Conservation (phyloP, 495 filamentous ascomycete genomes). For the Lasiosphaeria hispida region DNA sequence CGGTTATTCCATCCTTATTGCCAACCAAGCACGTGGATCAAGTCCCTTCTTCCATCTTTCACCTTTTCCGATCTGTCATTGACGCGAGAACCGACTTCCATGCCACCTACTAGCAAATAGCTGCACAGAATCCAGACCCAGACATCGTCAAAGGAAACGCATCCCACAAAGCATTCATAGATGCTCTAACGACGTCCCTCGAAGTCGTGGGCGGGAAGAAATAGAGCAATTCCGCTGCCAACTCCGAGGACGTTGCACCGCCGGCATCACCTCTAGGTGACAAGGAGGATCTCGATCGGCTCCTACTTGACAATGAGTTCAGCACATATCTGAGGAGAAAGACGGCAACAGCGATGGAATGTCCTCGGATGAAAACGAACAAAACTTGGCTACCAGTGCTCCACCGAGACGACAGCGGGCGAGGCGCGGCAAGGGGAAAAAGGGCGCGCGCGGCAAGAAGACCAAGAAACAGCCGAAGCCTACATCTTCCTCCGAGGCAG, state of each 20-base stretch:
- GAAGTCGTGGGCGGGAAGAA: conserved; percentile 31
- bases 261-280: not conserved
- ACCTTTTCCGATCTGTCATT: conserved; percentile 35
- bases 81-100: conserved; percentile 23
- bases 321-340: conserved; percentile 23
- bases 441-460: conserved; percentile 32
- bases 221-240: conserved; percentile 1
- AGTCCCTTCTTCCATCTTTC: conserved; percentile 26
- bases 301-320: conserved; percentile 36
- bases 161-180: conserved; percentile 42
- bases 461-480: conserved; percentile 3
- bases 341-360: conserved; percentile 15
- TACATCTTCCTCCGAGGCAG: no score
- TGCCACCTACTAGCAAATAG: conserved; percentile 29
- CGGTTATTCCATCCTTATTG: conserved; percentile 35
- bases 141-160: conserved; percentile 39
- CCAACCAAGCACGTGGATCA: conserved; percentile 28
- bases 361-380: not conserved
- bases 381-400: conserved; percentile 7
- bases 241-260: no score
- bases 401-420: conserved; percentile 21
- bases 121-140: conserved; percentile 31
- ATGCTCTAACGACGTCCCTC: conserved; percentile 35
- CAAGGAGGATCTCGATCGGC: conserved; percentile 27
- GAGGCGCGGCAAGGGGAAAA: conserved; percentile 40